Base-by-base conservation (phyloP, 257 asterid species). In the Forsythia viridissima region DNA sequence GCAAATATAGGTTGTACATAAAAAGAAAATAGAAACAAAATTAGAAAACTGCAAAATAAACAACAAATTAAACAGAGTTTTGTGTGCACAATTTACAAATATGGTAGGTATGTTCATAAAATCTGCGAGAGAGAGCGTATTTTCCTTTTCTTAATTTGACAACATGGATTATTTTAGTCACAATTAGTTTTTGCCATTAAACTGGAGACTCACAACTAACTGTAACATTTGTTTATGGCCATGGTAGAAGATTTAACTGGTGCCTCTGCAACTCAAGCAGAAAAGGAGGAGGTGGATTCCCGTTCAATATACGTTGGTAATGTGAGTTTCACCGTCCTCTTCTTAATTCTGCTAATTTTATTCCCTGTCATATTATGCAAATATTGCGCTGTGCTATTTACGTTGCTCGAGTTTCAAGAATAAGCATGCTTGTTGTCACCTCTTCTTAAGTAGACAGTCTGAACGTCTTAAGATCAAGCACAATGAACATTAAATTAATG, bases 221-320 rank as follows among this genome's bases (percentile, higher is more conserved):
- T 76, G n/a, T 46, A 16, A 39, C 30, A 18, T 5, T 38, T 11
- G 43, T 70, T 20, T 40, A 74, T 72, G 63, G 71, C 77, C 77
- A 69, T 84, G 37, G 75, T 72, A 86, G 93, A 90, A 46, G 97
- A 92, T 82, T 77, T 91, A 75, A 71, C 78, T 70, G 90, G 85
- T 75, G 80, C 84, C 79, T 77, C 95, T 77, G 90, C 85, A 73
- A 83, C 87, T 82, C 93, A 86, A 84, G 92, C 93, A 77, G 98
- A 92, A 71, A 93, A 93, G 90, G 97, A 92, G 82, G 97, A 90
- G 90, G 97, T 87, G 86, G 98, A 92, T 87, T 42, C 90, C 71
- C 94, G 97, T 61, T 93, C 98, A 20, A 90, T 93, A 81, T 92
- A 89, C 86, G 97, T 93, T 76, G 98, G 98, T 39, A 93, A 93